Conservation (phyloP, 805 yeast species). For the Debaryomyces castellii region DNA sequence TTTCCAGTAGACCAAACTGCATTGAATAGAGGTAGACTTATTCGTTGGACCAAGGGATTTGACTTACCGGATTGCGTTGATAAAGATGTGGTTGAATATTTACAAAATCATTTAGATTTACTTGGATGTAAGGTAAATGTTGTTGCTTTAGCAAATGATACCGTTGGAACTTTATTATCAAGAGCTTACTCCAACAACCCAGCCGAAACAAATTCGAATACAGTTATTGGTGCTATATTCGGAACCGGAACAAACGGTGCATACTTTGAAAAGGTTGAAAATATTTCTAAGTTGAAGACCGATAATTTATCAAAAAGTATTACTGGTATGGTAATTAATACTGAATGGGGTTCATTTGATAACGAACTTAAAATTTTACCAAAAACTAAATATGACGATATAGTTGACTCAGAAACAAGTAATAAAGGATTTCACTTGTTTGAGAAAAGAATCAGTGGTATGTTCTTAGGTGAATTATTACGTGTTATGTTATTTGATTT, state of each 20-base stretch:
- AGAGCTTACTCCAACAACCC: conserved; percentile 76
- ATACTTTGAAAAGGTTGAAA: conserved; percentile 72
- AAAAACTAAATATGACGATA: conserved; percentile 70
- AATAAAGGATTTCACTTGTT: conserved; percentile 88
- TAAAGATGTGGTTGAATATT: conserved; percentile 70
- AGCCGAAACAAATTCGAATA: conserved; percentile 63
- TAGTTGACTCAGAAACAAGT: conserved; percentile 69
- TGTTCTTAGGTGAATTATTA: conserved; percentile 89
- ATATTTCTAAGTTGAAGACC: conserved; percentile 68
- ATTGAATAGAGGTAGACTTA: conserved; percentile 71
- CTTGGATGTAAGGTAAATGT: conserved; percentile 64
- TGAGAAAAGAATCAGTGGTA: conserved; percentile 89
- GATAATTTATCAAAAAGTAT: conserved; percentile 41
- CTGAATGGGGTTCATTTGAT: conserved; percentile 98
- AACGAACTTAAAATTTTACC: conserved; percentile 77
- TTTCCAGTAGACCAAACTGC: conserved; percentile 91
- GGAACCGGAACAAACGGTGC: conserved; percentile 99
- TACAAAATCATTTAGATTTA: conserved; percentile 67
- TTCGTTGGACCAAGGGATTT: conserved; percentile 97
- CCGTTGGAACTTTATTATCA: conserved; percentile 90
- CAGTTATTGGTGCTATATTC: conserved; percentile 85
- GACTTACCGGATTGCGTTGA: conserved; percentile 83
- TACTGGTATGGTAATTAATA: conserved; percentile 81
- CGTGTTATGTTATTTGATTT: conserved; percentile 73
- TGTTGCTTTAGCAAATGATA: conserved; percentile 91